Percentiles rank a stretch among this genome's conserved stretches.
These are phyloP conservation scores for Annulohypoxylon maeteangense DNA, from an alignment of 495 filamentous ascomycete species.

Conservation along the genomic window DNA sequence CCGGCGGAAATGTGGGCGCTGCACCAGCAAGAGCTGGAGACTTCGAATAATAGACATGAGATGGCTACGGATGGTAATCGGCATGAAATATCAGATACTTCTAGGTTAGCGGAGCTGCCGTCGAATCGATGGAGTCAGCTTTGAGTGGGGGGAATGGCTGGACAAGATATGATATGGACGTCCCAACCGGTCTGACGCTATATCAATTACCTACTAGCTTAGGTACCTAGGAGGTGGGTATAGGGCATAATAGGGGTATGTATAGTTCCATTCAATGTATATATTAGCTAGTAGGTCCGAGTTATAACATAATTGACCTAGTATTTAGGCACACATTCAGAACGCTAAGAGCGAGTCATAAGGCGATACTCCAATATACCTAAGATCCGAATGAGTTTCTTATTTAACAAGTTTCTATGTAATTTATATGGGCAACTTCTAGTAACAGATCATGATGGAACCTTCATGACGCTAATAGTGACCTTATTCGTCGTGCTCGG, in stretches of 20 bases:
- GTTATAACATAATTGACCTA: background rate
- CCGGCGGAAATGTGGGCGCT: slow-evolving; percentile 12
- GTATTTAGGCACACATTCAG: background rate
- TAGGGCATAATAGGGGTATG: no score
- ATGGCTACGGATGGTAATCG: slow-evolving; percentile 8
- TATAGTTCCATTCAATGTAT: no score
- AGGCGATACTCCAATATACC: background rate
- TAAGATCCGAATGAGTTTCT: background rate
- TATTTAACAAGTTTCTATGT: background rate
- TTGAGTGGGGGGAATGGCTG: background rate
- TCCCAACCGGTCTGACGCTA: background rate
- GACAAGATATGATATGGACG: no score
- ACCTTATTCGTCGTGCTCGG: slow-evolving; percentile 56
- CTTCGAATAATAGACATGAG: slow-evolving; percentile 14
- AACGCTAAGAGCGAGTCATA: background rate
- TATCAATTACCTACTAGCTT: background rate
- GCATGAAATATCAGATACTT: background rate
- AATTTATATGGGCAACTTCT: background rate
- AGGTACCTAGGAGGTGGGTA: background rate
- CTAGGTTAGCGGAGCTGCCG: background rate
- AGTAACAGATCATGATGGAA: background rate
- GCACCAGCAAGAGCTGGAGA: slow-evolving; percentile 9
- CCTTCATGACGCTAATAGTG: slow-evolving; percentile 52
- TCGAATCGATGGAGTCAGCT: background rate
- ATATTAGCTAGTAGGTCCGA: no score